phyloP scores from a whole-genome alignment of 768 basidiomycete species.

The Epithele typhae region DNA sequence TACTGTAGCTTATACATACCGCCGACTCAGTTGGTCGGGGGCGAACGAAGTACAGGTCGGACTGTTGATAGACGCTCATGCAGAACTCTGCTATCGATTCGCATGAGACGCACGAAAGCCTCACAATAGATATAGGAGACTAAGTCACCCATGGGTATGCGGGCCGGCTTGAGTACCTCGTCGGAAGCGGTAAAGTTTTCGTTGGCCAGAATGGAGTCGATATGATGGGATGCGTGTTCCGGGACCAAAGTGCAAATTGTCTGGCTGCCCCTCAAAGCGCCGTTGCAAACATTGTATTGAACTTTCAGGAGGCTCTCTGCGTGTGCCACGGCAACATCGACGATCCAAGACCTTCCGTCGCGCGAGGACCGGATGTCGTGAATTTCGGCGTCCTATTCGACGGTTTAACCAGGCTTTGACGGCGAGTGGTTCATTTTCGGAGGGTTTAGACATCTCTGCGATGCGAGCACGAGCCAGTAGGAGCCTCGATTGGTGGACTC shows the following conservation, averaged over 20 bases:
- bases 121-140: constrained; percentile 26
- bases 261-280: constrained; percentile 43
- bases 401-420: constrained; percentile 40
- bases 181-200: constrained; percentile 51
- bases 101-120: constrained; percentile 4
- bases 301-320: constrained; percentile 39
- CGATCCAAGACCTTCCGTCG: constrained; percentile 39
- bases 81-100: constrained; percentile 36
- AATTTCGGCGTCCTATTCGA: constrained; percentile 32
- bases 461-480: constrained; percentile 43
- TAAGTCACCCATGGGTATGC: constrained; percentile 24
- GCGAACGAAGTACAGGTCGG: constrained; percentile 38
- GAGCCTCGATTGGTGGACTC: constrained; percentile 45
- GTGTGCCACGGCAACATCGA: constrained; percentile 38
- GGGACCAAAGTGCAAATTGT: constrained; percentile 73
- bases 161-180: constrained; percentile 22
- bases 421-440: constrained; percentile 32
- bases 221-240: constrained; percentile 46
- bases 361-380: constrained; percentile 35
- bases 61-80: constrained; percentile 34
- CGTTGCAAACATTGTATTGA: constrained; percentile 55
- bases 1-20: no score
- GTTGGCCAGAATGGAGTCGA: constrained; percentile 68
- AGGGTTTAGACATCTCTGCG: constrained; percentile 41
- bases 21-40: constrained; percentile 24